Conservation (phyloP, 1,284 basidiomycete genomes). For the Wolfiporia cocos region DNA sequence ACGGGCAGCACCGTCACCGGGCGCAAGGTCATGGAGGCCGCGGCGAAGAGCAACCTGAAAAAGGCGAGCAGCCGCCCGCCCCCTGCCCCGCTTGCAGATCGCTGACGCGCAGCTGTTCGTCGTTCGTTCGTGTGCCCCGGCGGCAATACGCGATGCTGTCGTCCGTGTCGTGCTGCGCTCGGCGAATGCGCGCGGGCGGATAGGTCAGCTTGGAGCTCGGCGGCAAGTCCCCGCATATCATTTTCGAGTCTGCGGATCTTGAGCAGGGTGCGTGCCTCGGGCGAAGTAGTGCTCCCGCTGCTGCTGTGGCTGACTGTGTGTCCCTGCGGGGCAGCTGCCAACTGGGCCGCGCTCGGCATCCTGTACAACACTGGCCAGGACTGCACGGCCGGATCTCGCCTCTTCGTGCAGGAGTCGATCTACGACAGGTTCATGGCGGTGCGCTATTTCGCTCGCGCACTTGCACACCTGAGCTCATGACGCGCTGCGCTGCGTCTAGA, state of each 20-base stretch:
- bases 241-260: conserved; percentile 78
- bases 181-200: background rate
- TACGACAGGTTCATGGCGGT: conserved; percentile 75
- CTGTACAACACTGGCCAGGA: conserved; percentile 84
- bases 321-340: conserved; percentile 74
- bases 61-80: conserved; percentile 38
- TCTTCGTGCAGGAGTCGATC: conserved; percentile 81
- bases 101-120: background rate
- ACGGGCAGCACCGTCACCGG: conserved; percentile 87
- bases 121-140: no score
- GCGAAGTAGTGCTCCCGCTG: background rate
- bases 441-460: background rate
- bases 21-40: conserved; percentile 86
- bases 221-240: conserved; percentile 89
- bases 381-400: conserved; percentile 82
- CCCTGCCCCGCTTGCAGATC: background rate
- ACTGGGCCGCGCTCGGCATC: conserved; percentile 80
- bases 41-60: conserved; percentile 92
- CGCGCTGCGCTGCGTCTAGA: conserved; percentile 7
- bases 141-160: no score
- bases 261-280: conserved; percentile 58
- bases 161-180: no score
- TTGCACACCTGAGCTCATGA: background rate
- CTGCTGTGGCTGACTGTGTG: no score
- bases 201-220: conserved; percentile 91